phyloP scores from a whole-genome alignment of 2,329 filamentous ascomycete species.

The Nectriaceae sp. region DNA sequence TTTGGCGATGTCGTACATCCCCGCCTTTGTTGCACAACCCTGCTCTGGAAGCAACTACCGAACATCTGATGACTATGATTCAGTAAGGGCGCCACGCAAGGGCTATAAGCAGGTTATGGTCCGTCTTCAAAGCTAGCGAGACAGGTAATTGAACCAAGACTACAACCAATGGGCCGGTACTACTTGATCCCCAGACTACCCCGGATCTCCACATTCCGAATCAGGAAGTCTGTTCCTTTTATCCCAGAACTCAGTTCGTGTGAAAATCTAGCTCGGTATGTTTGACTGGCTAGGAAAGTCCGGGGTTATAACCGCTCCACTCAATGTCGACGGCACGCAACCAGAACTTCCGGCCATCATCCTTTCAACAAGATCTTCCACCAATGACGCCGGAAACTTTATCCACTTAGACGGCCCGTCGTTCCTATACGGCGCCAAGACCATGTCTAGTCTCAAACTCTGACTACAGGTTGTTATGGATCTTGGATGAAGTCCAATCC shows the following conservation, averaged over 20 bases:
- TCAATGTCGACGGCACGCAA: conserved; percentile 10
- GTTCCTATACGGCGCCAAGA: conserved; percentile 19
- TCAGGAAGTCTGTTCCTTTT: not conserved
- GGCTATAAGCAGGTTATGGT: not conserved
- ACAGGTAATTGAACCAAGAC: not conserved
- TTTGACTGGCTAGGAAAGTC: not conserved
- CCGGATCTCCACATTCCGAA: not conserved
- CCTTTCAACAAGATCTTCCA: conserved; percentile 25
- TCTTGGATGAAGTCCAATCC: not conserved
- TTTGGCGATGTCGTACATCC: too few relatives aligned
- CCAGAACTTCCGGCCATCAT: conserved; percentile 3
- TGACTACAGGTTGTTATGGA: conserved; percentile 1
- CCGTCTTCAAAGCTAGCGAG: not conserved
- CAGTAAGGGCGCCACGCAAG: not conserved
- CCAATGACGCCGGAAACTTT: conserved; percentile 16
- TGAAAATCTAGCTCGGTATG: not conserved
- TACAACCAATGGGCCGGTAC: not conserved
- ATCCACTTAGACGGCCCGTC: conserved; percentile 19
- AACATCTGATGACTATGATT: not conserved
- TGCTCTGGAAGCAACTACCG: not conserved
- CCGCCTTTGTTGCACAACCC: not conserved
- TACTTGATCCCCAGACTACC: not conserved
- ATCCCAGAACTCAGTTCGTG: conserved; percentile 1
- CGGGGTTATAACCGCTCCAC: conserved; percentile 25
- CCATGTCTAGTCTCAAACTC: conserved; percentile 6